phyloP scores from a whole-genome alignment of 805 yeast genomes.

The Teunomyces tritomae region DNA sequence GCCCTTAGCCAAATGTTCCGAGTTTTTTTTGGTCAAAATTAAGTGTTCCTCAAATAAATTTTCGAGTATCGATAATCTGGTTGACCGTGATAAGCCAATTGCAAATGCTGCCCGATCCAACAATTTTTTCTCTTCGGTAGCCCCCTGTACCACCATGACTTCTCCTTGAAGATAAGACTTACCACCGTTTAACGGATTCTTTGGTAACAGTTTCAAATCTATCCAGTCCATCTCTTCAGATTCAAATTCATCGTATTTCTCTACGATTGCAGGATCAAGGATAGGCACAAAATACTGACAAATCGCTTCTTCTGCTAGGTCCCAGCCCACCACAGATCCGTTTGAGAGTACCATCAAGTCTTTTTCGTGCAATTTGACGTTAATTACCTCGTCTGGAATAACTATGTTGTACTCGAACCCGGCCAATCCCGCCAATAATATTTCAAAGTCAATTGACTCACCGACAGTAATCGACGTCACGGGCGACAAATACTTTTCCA shows the following conservation, averaged over 20 bases:
- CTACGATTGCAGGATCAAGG: constrained; percentile 43
- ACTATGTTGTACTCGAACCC: constrained; percentile 22
- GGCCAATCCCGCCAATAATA: constrained; percentile 33
- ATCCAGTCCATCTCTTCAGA: constrained; percentile 86
- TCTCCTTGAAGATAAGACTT: constrained; percentile 59
- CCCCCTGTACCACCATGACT: constrained; percentile 61
- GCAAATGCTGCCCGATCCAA: constrained; percentile 87
- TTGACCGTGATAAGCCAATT: constrained; percentile 81
- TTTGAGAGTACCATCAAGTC: constrained; percentile 70
- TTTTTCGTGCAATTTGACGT: constrained; percentile 38
- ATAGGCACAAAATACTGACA: constrained; percentile 49
- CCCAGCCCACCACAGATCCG: constrained; percentile 87
- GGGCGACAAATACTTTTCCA: constrained; percentile 34
- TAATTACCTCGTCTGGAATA: constrained; percentile 67
- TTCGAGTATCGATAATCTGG: constrained; percentile 80
- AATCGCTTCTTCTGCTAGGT: constrained; percentile 56
- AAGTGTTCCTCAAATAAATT: constrained; percentile 67
- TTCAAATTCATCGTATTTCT: constrained; percentile 47
- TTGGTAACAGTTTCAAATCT: constrained; percentile 35
- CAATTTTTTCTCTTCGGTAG: constrained; percentile 43
- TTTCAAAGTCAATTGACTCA: constrained; percentile 62
- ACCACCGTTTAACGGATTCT: constrained; percentile 22
- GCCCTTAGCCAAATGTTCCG: constrained; percentile 68
- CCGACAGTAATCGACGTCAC: constrained; percentile 73
- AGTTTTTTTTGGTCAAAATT: constrained; percentile 57